Base-by-base conservation (phyloP, 1,139 yeast species). In the Lodderomyces pseudojiufengensis region DNA sequence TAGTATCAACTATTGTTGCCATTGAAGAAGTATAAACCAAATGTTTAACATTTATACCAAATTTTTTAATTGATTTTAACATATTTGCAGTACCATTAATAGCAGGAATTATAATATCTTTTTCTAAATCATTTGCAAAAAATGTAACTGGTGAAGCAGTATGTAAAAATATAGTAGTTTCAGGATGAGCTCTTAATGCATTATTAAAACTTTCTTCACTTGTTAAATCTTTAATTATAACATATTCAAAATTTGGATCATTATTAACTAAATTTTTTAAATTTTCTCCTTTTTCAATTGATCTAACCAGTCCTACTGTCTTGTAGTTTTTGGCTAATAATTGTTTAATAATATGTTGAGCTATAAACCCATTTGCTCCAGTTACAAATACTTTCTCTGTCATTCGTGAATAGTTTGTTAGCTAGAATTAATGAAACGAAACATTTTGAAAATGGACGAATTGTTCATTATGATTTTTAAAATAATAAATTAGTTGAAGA, bases 171-270 rank as follows among this genome's bases (percentile, higher is more conserved):
- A 64, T 68, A 8, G 72, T 68, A 38, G 77, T 65, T 28, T 73
- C 77, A 2, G 76, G 65, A 46, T 76, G 71, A 3, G 56, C 57
- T 44, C 66, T 50, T 37, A 81, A 61, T 2, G 70, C 73, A 12
- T 64, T 59, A 50, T 78, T 80, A 46, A 80, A 80, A 1, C 84
- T 84, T 29, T 65, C 68, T 4, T 57, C 61, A 2, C 50, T 37
- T 5, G 42, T 51, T 33, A 64, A 47, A 29, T 54, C 61, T 5
- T 48, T 46, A 10, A 65, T 59, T 13, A 63, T 45, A 14, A 48
- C 67, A 42, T 55, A 63, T 2, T 42, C 21, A 36, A 64, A 65
- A 4, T 48, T 47, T 6, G 32, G 27, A 9, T 51, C 40, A 9
- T 16, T 15, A 2, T 50, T 49, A 33, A 64, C 57, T 20, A 53